Conservation (phyloP, 2,329 filamentous ascomycete genomes). For the Rhytidhysteron rufulum region DNA sequence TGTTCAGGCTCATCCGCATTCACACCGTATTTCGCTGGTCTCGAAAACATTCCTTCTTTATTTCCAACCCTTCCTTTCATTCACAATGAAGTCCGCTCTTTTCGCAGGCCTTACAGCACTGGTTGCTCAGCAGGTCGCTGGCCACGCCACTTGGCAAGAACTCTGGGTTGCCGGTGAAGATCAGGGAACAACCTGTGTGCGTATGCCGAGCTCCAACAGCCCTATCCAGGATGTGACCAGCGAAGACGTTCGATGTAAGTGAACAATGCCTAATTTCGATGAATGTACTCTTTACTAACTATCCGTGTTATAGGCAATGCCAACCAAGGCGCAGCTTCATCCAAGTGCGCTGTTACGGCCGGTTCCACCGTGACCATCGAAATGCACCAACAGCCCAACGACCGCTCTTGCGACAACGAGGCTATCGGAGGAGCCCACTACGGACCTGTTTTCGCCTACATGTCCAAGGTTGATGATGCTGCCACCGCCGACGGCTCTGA, state of each 20-base stretch:
- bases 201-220: conserved; percentile 34
- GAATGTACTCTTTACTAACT: conserved; percentile 2
- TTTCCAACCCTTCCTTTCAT: no score
- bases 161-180: conserved; percentile 31
- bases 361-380: conserved; percentile 44
- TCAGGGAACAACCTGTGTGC: conserved; percentile 21
- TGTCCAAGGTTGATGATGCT: conserved; percentile 41
- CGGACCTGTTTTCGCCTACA: conserved; percentile 54
- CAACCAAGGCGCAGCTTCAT: conserved; percentile 23
- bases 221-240: conserved; percentile 18
- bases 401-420: conserved; percentile 46
- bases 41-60: no score
- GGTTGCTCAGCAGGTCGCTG: conserved; percentile 8
- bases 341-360: conserved; percentile 46
- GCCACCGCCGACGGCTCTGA: conserved; percentile 50
- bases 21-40: no score
- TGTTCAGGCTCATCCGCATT: no score
- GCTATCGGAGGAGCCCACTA: conserved; percentile 32
- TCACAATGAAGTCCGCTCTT: conserved; percentile 15
- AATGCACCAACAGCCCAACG: conserved; percentile 51
- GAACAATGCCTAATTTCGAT: background rate
- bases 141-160: conserved; percentile 29
- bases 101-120: conserved; percentile 13
- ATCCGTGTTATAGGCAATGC: conserved; percentile 21
- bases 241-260: conserved; percentile 10